These are phyloP conservation scores for Setomelanomma holmii DNA, from an alignment of 2,329 filamentous ascomycete species.

Conservation along the genomic window DNA sequence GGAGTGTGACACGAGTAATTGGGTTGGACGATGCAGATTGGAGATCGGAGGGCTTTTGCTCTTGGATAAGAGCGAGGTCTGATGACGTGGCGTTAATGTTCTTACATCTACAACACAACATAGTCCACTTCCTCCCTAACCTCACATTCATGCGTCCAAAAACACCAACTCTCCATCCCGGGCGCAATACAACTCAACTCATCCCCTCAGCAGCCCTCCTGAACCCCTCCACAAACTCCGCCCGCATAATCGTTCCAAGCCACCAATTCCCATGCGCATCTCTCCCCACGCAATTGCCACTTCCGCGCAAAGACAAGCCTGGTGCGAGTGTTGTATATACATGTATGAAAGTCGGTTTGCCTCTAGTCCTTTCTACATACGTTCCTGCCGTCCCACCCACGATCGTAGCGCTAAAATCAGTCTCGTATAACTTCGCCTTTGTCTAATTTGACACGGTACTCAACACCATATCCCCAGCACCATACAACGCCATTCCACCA, in stretches of 20 bases:
- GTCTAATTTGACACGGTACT: slow-evolving; percentile 19
- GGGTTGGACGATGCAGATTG: no score
- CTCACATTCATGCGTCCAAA: background rate
- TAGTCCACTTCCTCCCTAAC: background rate
- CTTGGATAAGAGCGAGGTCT: background rate
- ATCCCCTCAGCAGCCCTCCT: background rate
- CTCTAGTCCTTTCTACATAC: background rate
- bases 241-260: slow-evolving; percentile 10
- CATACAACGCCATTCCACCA: slow-evolving; percentile 10
- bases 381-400: slow-evolving; percentile 1
- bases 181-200: background rate
- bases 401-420: slow-evolving; percentile 21
- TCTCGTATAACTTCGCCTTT: slow-evolving; percentile 23
- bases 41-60: no score
- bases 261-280: slow-evolving; percentile 29
- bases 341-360: slow-evolving; percentile 8
- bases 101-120: background rate
- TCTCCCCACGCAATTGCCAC: slow-evolving; percentile 17
- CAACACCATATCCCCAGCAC: slow-evolving; percentile 10
- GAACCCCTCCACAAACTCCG: background rate
- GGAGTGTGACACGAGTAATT: background rate
- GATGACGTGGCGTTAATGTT: no score
- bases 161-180: background rate
- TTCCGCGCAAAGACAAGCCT: slow-evolving; percentile 12
- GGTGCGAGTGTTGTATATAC: background rate